phyloP scores from a whole-genome alignment of 2,329 filamentous ascomycete species.

The Arthroderma uncinatum region DNA sequence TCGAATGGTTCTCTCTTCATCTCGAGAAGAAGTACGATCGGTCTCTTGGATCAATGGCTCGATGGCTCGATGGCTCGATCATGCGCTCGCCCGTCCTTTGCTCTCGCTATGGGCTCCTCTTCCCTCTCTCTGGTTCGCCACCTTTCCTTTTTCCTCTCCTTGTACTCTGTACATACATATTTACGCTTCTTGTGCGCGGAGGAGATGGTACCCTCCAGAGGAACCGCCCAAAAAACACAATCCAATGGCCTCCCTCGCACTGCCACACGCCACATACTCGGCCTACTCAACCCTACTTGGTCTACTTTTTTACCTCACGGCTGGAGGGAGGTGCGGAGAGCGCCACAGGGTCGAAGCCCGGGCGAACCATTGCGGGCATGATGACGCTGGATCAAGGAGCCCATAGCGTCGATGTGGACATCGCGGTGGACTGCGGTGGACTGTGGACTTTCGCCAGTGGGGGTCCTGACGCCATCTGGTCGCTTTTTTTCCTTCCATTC shows the following conservation, averaged over 20 bases:
- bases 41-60: not conserved
- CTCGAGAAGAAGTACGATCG: not conserved
- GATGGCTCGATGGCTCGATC: too few species aligned
- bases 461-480: not conserved
- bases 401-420: not conserved
- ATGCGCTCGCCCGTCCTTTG: not conserved
- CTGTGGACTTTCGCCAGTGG: too few species aligned
- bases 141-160: not conserved
- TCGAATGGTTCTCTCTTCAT: constrained; percentile 4
- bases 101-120: not conserved
- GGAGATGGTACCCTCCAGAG: not conserved
- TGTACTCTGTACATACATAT: not conserved
- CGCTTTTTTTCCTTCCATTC: not conserved
- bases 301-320: too few species aligned
- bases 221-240: too few species aligned
- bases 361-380: not conserved
- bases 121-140: not conserved
- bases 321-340: not conserved
- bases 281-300: not conserved
- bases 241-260: not conserved
- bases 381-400: not conserved
- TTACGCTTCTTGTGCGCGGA: too few species aligned
- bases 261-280: not conserved
- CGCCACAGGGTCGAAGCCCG: not conserved
- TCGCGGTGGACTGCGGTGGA: not conserved